Conservation (phyloP, 257 asterid species). For the Solanum phureja region DNA sequence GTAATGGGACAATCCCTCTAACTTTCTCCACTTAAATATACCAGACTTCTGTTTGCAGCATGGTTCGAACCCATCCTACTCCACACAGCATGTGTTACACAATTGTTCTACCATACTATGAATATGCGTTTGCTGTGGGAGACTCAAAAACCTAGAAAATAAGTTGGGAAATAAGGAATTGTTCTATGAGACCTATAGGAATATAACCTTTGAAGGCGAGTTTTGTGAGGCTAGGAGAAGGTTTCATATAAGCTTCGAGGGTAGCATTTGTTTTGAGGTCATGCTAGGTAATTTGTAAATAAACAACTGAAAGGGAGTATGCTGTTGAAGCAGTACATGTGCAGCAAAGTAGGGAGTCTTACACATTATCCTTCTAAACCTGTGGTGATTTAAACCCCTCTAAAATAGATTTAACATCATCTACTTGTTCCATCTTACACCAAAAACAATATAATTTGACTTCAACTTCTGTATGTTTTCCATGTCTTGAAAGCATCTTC, state of each 20-base stretch:
- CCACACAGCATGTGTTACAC: not conserved
- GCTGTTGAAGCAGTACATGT: not conserved
- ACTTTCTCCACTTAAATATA: not conserved
- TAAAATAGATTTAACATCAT: not conserved
- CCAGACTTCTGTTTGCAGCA: not conserved
- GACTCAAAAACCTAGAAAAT: not conserved
- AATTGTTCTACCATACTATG: not conserved
- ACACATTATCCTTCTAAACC: not conserved
- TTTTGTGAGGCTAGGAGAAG: not conserved
- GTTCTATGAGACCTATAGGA: not conserved
- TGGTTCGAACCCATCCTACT: not conserved
- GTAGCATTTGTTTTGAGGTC: not conserved
- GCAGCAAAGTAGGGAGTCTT: not conserved
- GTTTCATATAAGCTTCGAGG: not conserved
- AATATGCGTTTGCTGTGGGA: not conserved
- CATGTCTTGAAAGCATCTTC: not conserved
- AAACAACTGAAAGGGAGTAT: not conserved
- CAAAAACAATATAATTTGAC: not conserved
- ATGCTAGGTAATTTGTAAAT: not conserved
- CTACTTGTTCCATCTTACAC: not conserved
- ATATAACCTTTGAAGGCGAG: not conserved
- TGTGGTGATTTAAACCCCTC: not conserved
- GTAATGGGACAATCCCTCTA: not conserved
- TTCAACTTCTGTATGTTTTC: not conserved
- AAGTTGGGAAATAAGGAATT: not conserved